Percentiles rank a stretch among this genome's conserved stretches.
These are phyloP conservation scores for Umbelopsis sp. DNA, from an alignment of 192 early-diverging fungal species.

Conservation along the genomic window DNA sequence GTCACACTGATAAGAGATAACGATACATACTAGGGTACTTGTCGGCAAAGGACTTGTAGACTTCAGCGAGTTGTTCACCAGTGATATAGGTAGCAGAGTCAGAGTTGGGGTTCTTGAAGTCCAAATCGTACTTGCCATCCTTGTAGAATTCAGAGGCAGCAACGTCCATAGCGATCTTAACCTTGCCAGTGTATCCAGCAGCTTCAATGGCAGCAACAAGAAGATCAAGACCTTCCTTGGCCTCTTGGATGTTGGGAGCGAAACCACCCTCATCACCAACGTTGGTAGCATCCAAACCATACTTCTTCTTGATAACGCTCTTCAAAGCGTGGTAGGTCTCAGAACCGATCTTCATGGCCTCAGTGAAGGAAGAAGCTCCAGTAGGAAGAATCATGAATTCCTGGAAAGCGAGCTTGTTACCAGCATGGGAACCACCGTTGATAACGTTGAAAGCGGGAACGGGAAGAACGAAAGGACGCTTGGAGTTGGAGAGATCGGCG, in stretches of 20 bases:
- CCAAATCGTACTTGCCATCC: constrained; percentile 96
- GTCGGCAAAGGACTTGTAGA: constrained; percentile 80
- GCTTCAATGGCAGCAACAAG: constrained; percentile 86
- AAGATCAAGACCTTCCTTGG: constrained; percentile 94
- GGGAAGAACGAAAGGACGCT: constrained; percentile 88
- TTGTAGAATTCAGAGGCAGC: constrained; percentile 99
- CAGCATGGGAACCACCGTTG: constrained; percentile 99
- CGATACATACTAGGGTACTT: constrained; percentile 71
- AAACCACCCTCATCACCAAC: constrained; percentile 99
- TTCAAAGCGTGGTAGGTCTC: constrained; percentile 98
- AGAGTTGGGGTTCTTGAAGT: constrained; percentile 94
- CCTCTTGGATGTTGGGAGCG: constrained; percentile 98
- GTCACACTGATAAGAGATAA: constrained; percentile 18
- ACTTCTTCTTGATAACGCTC: constrained; percentile 98
- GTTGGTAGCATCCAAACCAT: constrained; percentile 98
- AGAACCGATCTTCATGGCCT: constrained; percentile 97
- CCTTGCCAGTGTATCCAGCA: constrained; percentile 96
- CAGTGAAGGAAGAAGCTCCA: constrained; percentile 87
- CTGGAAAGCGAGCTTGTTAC: constrained; percentile 99
- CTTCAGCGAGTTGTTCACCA: constrained; percentile 78
- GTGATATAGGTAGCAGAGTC: constrained; percentile 73
- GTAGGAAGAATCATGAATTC: constrained; percentile 99
- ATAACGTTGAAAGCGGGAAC: constrained; percentile 99
- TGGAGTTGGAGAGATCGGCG: constrained; percentile 83
- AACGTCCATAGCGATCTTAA: constrained; percentile 96